Base-by-base conservation (phyloP, 805 yeast genomes). In the Myxozyma mucilagina region DNA sequence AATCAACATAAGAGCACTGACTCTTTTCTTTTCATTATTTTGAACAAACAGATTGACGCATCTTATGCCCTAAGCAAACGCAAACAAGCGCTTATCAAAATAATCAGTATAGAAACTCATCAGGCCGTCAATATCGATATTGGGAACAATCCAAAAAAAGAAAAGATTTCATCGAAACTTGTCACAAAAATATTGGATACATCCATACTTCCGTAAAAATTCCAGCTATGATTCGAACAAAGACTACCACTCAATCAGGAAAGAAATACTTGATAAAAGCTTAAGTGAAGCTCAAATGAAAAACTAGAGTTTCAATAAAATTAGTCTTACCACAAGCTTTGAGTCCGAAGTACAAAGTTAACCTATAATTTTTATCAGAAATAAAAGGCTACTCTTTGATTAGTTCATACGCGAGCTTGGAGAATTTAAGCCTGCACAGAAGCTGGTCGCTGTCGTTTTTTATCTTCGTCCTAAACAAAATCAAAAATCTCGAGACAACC, bases 361-460 rank as follows among this genome's bases (percentile, higher is more conserved):
- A 13, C 41, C 41, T 13, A 38, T 13, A 38, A 5, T 38, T 13
- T 38, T 38, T 13, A 38, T n/a, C 41, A 20, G 3, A 13, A 9
- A 41, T 41, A 8, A n/a, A 41, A n/a, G n/a, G 18, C 53, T 50
- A 24, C 36, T 24, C 36, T 24, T 9, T 29, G 7, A 38, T 50
- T 38, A 50, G 54, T 32, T 35, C 24, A 39, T 50, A 16, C 43
- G 32, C 16, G 16, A 8, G 24, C 42, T 14, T 35, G 38, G 36
- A 35, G n/a, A 43, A 18, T 4, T 55, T 48, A 60, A n/a, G 63
- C 63, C 47, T 56, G 50, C 3, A 60, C 50, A 11, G 57, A 35
- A 2, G 63, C 43, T 7, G 63, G 48, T 11, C 57, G 57, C 29
- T 60, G 63, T 31, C 63, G 47, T 43, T 60, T 60, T 16, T 38